Base-by-base conservation (phyloP, 2,329 filamentous ascomycete genomes). In the Ascochyta koolunga region DNA sequence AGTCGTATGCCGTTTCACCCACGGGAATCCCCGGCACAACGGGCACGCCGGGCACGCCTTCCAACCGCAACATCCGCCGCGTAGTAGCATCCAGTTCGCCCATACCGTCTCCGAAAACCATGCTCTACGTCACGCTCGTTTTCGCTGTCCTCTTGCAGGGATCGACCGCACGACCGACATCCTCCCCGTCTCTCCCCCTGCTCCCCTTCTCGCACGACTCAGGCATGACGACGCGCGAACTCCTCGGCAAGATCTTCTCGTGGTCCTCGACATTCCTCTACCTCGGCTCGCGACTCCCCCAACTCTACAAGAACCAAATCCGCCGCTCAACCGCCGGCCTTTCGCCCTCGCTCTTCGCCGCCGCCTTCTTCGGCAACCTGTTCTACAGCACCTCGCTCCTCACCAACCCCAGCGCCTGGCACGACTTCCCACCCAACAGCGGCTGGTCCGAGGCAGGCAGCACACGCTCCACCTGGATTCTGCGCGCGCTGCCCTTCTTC, bases 291-390 rank as follows among this genome's bases (percentile, higher is more conserved):
- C 68, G 72, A 16, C 62, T 71, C 50, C 86, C 86, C 0, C 86
- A 89, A 66, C 79, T 89, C 32, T 83, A 85, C 76, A 86, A 87
- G 65, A 89, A 89, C 72, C 83, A 84, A 67, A 64, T 76, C 44
- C 83, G 86, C 42, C 83, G 83, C 65, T 87, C 84, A 37, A 88
- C 86, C 10, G 79, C 85, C 1, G 86, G 86, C 3, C 80, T 89
- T 8, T 85, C 81, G 0, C 85, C 86, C 0, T 74, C 83, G 0
- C 80, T 89, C 42, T 89, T 89, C 74, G 76, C 83, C 33, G 86
- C 86, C 5, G 86, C 86, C 3, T 89, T 89, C 68, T 83, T 82
- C 64, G 86, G 86, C 2, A 89, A 89, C 65, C 74, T 87, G 36
- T 88, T 88, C 76, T 89, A 89, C 75, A 86, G 84, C 9, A 72